Evolutionary conservation across 805 yeast species (phyloP).

Genomic region (Metschnikowia arizonensis): DNA sequence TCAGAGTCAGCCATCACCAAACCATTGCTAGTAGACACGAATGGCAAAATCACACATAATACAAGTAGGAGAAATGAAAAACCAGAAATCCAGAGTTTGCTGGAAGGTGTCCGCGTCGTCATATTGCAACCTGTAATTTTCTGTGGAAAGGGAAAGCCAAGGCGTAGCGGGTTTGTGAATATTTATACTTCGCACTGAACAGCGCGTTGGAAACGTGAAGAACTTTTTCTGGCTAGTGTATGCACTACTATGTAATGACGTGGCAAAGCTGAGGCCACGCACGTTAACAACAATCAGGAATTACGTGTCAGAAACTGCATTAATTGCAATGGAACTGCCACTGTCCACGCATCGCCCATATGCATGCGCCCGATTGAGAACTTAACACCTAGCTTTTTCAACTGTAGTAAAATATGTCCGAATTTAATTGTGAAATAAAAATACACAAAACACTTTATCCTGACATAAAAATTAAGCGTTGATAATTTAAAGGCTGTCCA

Average conservation of each 20-base stretch:
- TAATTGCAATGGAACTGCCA: not conserved
- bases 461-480: not conserved
- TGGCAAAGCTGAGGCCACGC: conserved; percentile 12
- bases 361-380: not conserved
- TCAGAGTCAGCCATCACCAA: conserved; percentile 21
- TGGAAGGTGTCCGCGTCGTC: conserved; percentile 9
- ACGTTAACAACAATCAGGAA: conserved; percentile 4
- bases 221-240: conserved; percentile 8
- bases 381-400: not conserved
- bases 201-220: conserved; percentile 18
- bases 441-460: not conserved
- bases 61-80: conserved; percentile 29
- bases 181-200: conserved; percentile 7
- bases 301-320: conserved; percentile 4
- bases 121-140: conserved; percentile 1
- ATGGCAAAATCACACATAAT: conserved; percentile 37
- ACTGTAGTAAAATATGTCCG: not conserved
- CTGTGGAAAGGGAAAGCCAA: not conserved
- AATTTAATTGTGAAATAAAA: not conserved
- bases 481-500: no score
- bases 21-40: conserved; percentile 22
- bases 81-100: conserved; percentile 26
- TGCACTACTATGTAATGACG: conserved; percentile 16
- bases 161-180: conserved; percentile 1
- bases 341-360: not conserved